Evolutionary conservation across 108 stramenopile genomes (phyloP).

Genomic region (Epithemia pelagica): DNA sequence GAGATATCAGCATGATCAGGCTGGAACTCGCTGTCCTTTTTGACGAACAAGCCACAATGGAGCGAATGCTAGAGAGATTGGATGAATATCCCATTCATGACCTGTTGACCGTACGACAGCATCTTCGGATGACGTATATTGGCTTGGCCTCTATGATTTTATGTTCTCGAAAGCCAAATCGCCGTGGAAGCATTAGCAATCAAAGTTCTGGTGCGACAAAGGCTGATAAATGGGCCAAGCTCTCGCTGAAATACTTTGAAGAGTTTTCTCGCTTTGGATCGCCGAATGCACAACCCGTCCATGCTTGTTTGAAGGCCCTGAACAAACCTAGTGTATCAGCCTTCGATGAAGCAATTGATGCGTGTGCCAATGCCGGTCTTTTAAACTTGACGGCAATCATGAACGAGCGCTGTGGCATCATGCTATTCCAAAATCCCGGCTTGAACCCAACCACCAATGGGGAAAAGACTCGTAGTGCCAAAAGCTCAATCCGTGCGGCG

Average conservation of each 20-base stretch:
- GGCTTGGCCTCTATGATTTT: constrained; percentile 22
- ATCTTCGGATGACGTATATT: constrained; percentile 17
- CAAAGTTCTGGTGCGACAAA: constrained; percentile 1
- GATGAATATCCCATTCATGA: constrained; percentile 24
- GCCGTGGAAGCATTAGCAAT: too few species aligned
- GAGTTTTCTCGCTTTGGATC: constrained; percentile 17
- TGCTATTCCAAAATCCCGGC: constrained; percentile 3
- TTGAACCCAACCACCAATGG: not conserved
- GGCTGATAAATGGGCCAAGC: not conserved
- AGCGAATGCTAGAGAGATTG: constrained; percentile 19
- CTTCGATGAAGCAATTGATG: constrained; percentile 21
- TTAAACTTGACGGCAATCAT: constrained; percentile 28
- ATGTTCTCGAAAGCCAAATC: not conserved
- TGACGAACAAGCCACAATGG: constrained; percentile 20
- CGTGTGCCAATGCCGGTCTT: constrained; percentile 9
- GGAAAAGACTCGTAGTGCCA: too few species aligned
- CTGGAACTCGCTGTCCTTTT: constrained; percentile 28
- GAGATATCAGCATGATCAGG: constrained; percentile 22
- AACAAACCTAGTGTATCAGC: constrained; percentile 9
- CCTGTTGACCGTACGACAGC: constrained; percentile 11
- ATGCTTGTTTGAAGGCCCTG: constrained; percentile 21
- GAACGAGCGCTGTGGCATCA: constrained; percentile 25
- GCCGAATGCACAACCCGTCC: constrained; percentile 21
- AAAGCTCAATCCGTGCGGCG: not conserved
- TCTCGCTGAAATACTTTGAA: constrained; percentile 6